These are phyloP conservation scores for Potentilla sterilis DNA, from an alignment of 306 rosid species.

Conservation along the genomic window DNA sequence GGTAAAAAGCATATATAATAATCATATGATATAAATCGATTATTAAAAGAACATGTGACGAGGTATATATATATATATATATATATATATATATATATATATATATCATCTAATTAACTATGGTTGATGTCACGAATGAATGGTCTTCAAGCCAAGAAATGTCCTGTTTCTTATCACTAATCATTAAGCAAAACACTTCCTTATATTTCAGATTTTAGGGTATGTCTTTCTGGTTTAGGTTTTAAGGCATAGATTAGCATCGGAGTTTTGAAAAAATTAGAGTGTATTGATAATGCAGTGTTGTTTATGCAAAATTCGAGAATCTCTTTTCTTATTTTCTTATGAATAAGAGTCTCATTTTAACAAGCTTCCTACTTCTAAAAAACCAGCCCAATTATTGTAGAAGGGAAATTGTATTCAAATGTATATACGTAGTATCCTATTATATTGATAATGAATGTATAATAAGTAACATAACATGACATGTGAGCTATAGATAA, in stretches of 20 bases:
- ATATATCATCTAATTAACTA: not conserved
- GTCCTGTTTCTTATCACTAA: not conserved
- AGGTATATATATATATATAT: too few species aligned
- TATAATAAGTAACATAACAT: conserved; percentile 3
- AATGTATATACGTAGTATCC: not conserved
- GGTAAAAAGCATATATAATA: conserved; percentile 5
- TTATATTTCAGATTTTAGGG: not conserved
- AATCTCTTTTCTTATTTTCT: not conserved
- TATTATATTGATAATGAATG: not conserved
- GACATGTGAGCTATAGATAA: conserved; percentile 13
- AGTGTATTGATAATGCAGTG: too few species aligned
- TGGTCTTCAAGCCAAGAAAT: not conserved
- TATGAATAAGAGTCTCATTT: not conserved
- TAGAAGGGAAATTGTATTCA: not conserved
- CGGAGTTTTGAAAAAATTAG: too few species aligned
- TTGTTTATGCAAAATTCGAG: too few species aligned
- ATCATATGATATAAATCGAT: not conserved
- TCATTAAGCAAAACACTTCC: not conserved
- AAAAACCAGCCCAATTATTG: not conserved
- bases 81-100: not conserved
- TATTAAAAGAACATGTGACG: not conserved
- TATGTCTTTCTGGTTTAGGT: not conserved
- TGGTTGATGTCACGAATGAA: not conserved
- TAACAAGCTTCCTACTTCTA: not conserved
- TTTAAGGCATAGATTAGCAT: not conserved